Evolutionary conservation across 345 rosid species (phyloP), one percentile per base, ranked within the genome.

Genomic region (Toxicodendron radicans): DNA sequence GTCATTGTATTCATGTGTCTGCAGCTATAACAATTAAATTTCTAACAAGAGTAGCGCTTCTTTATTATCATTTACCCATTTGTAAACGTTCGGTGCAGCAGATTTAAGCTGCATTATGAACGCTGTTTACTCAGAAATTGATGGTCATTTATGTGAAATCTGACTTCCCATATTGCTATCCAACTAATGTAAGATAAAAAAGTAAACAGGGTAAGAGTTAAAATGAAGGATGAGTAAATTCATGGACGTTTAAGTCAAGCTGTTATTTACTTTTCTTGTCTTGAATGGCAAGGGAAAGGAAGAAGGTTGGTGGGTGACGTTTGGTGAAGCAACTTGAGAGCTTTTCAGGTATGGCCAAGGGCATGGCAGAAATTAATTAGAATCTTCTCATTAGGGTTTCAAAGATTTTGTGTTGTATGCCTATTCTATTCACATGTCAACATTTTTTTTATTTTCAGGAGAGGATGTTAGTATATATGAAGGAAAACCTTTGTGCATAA

Each of bases 1-100:
- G 58, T 80, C 82, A 83, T 77, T 76, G 77, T 70, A 73, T 84
- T 84, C 89, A 80, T 82, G 89, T 76, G 88, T 70, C 70, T 79
- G 85, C 72, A 74, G 83, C 78, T 73, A 77, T 72, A 78, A 70
- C 66, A 77, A 79, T 77, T 59, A 80, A 78, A 71, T 70, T 70
- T 49, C 81, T 73, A 68, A 80, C 81, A 52, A 75, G 75, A 75
- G 70, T 70, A 18, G 76, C 63, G 13, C 38, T 65, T 65, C 35
- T 59, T 71, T 64, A 60, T 20, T 70, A 18, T 67, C 41, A 62
- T 56, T 63, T 58, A 52, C 65, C 68, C 45, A 14, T 53, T 79
- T 74, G 59, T 70, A 73, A 66, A 62, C 51, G 54, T 27, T 73
- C 45, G 70, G 62, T 75, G 81, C 66, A 69, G 81, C 66, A 69